Base-by-base conservation (phyloP, 768 basidiomycete genomes). In the Hypsizygus marmoreus region DNA sequence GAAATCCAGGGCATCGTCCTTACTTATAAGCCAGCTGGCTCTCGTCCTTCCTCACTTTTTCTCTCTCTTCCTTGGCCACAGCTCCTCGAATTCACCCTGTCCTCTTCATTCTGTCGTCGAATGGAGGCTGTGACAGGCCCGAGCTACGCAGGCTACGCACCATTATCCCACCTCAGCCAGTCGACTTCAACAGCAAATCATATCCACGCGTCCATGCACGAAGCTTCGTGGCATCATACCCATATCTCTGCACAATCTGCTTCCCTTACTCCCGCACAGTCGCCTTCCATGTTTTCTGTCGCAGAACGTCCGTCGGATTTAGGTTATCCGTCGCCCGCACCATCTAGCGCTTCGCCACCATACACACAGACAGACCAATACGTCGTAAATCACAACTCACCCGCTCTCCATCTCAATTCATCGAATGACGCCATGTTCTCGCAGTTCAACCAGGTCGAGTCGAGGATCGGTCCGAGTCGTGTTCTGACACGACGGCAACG, bases 381-480 rank as follows among this genome's bases (percentile, higher is more conserved):
- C 42, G 31, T 37, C 26, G 23, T 38, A 10, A 37, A 44, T 20
- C 35, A 41, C 17, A 50, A 52, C 19, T 39, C 47, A 14, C 47
- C 39, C 31, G 47, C 57, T 43, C 47, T 55, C 12, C 58, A 53
- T 50, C 42, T 53, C 38, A 44, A 24, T 43, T 42, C 45, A 43
- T 40, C 48, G n/a, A 52, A 51, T 40, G 54, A 62, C 23, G 25
- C 43, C 40, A 47, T 53, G n/a, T 39, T 53, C 31, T 47, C 67
- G 10, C 38, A 49, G 8, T 68, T 74, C 39, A 47, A 56, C 28
- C 79, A 79, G 63, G 65, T 79, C 29, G 67, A 76, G 10, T 65
- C 77, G 23, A 79, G 71, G 64, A 73, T 79, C 50, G 81, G 80
- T 0, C 80, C 81, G 36, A 65, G 66, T 49, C 76, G 81, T 49